Percentiles rank a stretch among this genome's conserved stretches.
Evolutionary conservation across 148 eudicot genomes (phyloP).

Genomic region (Silene uniflora): DNA sequence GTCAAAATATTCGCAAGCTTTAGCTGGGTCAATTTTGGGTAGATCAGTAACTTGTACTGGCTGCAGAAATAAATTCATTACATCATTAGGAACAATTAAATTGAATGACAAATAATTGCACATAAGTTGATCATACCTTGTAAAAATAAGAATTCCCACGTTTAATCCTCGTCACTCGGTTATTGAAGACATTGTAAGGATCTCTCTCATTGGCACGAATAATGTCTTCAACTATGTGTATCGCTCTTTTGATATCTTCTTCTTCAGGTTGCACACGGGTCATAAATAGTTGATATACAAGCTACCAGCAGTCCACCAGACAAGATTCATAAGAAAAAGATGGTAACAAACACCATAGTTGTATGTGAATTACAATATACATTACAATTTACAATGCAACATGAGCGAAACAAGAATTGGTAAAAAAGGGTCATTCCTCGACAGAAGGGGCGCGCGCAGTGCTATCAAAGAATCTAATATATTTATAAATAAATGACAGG

Average conservation of each 20-base stretch:
- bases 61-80: slow-evolving; percentile 39
- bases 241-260: slow-evolving; percentile 67
- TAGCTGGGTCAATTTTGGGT: slow-evolving; percentile 55
- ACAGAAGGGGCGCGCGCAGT: too few species aligned
- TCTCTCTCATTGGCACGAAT: slow-evolving; percentile 79
- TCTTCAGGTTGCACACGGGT: slow-evolving; percentile 61
- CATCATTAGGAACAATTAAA: slow-evolving; percentile 2
- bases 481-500: too few species aligned
- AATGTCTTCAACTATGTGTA: slow-evolving; percentile 64
- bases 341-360: too few species aligned
- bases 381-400: too few species aligned
- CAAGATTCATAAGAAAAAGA: too few species aligned
- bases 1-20: slow-evolving; percentile 64
- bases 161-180: slow-evolving; percentile 70
- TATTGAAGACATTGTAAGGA: slow-evolving; percentile 66
- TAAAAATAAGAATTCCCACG: slow-evolving; percentile 74
- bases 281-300: slow-evolving; percentile 74
- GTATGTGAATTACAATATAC: too few species aligned
- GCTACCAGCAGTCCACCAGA: slow-evolving; percentile 53
- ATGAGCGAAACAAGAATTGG: too few species aligned
- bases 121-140: slow-evolving; percentile 34
- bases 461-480: too few species aligned
- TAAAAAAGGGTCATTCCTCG: too few species aligned
- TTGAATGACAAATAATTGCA: background rate
- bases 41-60: slow-evolving; percentile 63